Percentiles rank a stretch among this genome's conserved stretches.
These are phyloP conservation scores for Leishmania braziliensis DNA, from an alignment of 208 protist species.

Conservation along the genomic window DNA sequence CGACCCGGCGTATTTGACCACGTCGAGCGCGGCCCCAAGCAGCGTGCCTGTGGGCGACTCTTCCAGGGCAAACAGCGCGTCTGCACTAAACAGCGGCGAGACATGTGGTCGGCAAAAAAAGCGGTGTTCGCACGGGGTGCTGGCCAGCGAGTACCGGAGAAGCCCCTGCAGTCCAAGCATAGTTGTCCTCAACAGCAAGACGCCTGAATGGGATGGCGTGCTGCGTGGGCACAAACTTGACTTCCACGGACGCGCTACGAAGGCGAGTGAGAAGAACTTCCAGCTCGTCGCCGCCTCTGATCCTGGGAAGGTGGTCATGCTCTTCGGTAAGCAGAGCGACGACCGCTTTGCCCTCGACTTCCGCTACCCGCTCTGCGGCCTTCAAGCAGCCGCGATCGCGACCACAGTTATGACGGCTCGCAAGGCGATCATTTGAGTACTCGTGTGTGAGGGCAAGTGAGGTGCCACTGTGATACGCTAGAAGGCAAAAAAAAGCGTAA, in stretches of 20 bases:
- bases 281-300: conserved; percentile 38
- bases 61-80: not conserved
- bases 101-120: conserved; percentile 17
- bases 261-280: conserved; percentile 54
- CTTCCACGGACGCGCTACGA: conserved; percentile 42
- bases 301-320: conserved; percentile 50
- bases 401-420: conserved; percentile 37
- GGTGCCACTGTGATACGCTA: not conserved
- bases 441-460: not conserved
- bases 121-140: conserved; percentile 24
- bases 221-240: conserved; percentile 48
- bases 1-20: conserved; percentile 10
- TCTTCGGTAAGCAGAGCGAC: conserved; percentile 44
- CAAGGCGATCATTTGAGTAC: conserved; percentile 10
- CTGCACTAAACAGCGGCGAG: not conserved
- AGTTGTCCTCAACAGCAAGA: conserved; percentile 44
- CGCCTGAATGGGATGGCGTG: conserved; percentile 39
- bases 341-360: conserved; percentile 45
- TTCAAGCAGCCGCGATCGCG: conserved; percentile 44
- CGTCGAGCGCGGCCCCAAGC: conserved; percentile 16
- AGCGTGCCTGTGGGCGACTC: conserved; percentile 11
- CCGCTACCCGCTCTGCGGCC: conserved; percentile 42
- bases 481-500: not conserved
- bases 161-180: conserved; percentile 36
- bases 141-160: conserved; percentile 29